Percentiles rank a stretch among this genome's conserved stretches.
Conservation (phyloP, 129 eudicot species). For the Flaveria brownii region DNA sequence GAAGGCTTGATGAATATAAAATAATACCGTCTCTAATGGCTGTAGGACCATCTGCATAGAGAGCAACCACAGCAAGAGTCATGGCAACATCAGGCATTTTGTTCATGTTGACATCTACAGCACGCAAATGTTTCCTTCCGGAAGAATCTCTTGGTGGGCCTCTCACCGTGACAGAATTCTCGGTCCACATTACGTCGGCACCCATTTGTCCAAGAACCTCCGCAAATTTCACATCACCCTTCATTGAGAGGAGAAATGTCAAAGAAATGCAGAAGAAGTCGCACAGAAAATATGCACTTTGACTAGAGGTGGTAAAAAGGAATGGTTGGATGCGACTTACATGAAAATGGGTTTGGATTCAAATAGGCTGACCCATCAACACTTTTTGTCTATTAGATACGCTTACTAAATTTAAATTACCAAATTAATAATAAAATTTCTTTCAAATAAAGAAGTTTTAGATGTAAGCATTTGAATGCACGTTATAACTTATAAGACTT, state of each 20-base stretch:
- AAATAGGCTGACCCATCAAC: neutral
- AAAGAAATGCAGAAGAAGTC: slow-evolving; percentile 27
- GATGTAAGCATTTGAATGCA: neutral
- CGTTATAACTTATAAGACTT: too few species aligned
- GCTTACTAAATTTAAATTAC: neutral
- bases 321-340: neutral
- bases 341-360: neutral
- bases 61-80: slow-evolving; percentile 99
- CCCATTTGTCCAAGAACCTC: slow-evolving; percentile 99
- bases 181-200: slow-evolving; percentile 91
- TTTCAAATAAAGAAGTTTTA: neutral
- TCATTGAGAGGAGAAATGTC: slow-evolving; percentile 16
- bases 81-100: slow-evolving; percentile 99
- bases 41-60: slow-evolving; percentile 93
- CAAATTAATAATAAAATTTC: neutral
- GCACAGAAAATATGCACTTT: neutral
- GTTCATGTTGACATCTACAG: slow-evolving; percentile 99
- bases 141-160: slow-evolving; percentile 79
- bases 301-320: neutral
- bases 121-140: slow-evolving; percentile 72
- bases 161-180: slow-evolving; percentile 84
- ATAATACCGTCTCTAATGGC: slow-evolving; percentile 87
- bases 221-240: slow-evolving; percentile 99
- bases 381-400: neutral
- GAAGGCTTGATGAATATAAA: neutral